phyloP scores from a whole-genome alignment of 2,329 filamentous ascomycete species.

The Diaporthe australafricana region DNA sequence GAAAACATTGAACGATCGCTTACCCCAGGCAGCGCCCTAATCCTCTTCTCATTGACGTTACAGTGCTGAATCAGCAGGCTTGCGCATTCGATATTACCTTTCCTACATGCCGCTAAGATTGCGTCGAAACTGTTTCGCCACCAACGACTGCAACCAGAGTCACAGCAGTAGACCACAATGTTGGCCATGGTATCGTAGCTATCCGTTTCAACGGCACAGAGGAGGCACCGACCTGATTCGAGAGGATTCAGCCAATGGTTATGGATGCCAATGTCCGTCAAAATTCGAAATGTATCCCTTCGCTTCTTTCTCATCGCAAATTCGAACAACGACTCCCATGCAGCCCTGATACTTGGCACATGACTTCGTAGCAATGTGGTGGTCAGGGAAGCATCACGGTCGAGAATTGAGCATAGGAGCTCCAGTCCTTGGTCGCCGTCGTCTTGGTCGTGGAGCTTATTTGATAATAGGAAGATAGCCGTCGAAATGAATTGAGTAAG shows the following conservation, averaged over 20 bases:
- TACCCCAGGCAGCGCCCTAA: too few species aligned
- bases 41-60: too few species aligned
- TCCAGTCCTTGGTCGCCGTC: background rate
- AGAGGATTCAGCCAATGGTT: background rate
- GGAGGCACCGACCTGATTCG: background rate
- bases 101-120: background rate
- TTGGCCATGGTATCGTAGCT: background rate
- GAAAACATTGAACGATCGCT: background rate
- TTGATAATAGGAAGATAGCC: background rate
- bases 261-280: background rate
- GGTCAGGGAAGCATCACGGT: background rate
- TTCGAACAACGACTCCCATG: background rate
- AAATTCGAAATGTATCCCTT: background rate
- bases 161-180: background rate
- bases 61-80: background rate
- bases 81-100: background rate
- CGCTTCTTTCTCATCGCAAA: background rate
- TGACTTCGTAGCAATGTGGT: background rate
- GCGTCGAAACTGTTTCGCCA: background rate
- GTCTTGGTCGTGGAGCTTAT: background rate
- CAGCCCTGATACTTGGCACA: background rate
- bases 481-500: background rate
- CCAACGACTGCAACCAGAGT: background rate
- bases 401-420: background rate
- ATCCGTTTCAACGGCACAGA: background rate